A percentile compares a stretch with the other conserved stretches of the same genome.
phyloP scores from a whole-genome alignment of 164 flowering plant genomes.

The Chimonanthus salicifolius region DNA sequence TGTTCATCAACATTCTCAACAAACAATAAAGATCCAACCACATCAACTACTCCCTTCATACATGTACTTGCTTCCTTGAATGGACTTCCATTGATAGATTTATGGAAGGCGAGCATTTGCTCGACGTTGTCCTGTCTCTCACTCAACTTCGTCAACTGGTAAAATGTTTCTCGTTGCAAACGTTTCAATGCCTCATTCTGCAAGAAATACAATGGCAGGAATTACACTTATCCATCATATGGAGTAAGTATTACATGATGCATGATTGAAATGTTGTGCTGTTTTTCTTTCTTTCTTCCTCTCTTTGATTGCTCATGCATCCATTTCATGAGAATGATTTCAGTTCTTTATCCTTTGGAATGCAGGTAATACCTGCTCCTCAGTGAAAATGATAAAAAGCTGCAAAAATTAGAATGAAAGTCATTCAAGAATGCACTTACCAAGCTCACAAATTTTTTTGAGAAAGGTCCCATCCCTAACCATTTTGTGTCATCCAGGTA shows the following conservation, averaged over 20 bases:
- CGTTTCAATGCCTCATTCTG: slow-evolving; percentile 95
- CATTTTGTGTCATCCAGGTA: too few relatives aligned
- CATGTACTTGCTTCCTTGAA: slow-evolving; percentile 58
- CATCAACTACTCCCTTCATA: slow-evolving; percentile 67
- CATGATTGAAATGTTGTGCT: not conserved
- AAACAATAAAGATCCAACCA: slow-evolving; percentile 51
- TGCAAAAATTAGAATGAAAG: too few relatives aligned
- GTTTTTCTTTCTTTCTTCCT: not conserved
- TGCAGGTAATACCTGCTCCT: too few relatives aligned
- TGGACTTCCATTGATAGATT: slow-evolving; percentile 51
- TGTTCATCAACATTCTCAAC: slow-evolving; percentile 37
- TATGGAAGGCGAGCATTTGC: slow-evolving; percentile 46
- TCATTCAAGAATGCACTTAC: too few relatives aligned
- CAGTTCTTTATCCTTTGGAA: too few relatives aligned
- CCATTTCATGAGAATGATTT: too few relatives aligned
- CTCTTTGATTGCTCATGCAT: not conserved
- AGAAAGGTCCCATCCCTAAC: too few relatives aligned
- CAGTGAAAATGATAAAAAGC: too few relatives aligned
- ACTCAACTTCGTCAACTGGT: slow-evolving; percentile 86
- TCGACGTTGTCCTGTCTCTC: slow-evolving; percentile 94
- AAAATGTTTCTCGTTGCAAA: slow-evolving; percentile 86
- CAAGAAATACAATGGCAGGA: slow-evolving; percentile 31
- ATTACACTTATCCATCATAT: slow-evolving; percentile 20
- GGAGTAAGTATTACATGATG: not conserved
- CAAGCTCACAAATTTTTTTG: too few relatives aligned